A percentile compares a stretch with the other conserved stretches of the same genome.
phyloP scores from a whole-genome alignment of 1,284 basidiomycete species.

The Abortiporus biennis region DNA sequence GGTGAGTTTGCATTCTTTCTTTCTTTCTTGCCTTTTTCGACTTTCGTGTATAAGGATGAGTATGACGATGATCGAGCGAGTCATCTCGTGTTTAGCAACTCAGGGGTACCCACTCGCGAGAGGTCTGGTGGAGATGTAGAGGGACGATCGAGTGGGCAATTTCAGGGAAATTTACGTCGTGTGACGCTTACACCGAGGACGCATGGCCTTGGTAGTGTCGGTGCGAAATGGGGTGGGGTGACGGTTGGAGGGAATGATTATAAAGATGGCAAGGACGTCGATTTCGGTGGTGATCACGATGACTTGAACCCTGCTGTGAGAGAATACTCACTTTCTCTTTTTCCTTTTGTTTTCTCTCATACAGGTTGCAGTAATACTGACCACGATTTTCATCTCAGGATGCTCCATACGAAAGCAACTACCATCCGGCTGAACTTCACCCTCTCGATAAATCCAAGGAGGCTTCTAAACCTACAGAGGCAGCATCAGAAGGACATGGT shows the following conservation, averaged over 20 bases:
- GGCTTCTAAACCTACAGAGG: constrained; percentile 6
- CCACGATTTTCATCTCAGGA: constrained; percentile 14
- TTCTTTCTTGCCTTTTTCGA: too few species aligned
- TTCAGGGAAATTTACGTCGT: constrained; percentile 17
- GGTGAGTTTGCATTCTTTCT: background rate
- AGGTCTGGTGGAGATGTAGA: too few species aligned
- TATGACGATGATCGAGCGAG: too few species aligned
- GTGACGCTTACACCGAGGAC: constrained; percentile 17
- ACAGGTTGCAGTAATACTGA: background rate
- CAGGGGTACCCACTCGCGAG: too few species aligned
- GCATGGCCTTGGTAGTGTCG: constrained; percentile 19
- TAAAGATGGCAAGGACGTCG: constrained; percentile 13
- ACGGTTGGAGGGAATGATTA: constrained; percentile 13
- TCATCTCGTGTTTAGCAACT: too few species aligned
- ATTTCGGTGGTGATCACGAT: constrained; percentile 9
- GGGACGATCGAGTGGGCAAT: too few species aligned
- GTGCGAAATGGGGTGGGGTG: constrained; percentile 16
- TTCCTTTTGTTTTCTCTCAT: constrained; percentile 4
- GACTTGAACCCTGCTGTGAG: background rate
- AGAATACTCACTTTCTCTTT: constrained; percentile 1
- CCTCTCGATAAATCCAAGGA: constrained; percentile 12
- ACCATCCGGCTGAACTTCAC: constrained; percentile 25
- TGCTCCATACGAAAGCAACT: constrained; percentile 20
- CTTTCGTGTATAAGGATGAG: too few species aligned
- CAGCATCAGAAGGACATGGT: background rate